A percentile compares a stretch with the other conserved stretches of the same genome.
These are phyloP conservation scores for Erigeron philadelphicus DNA, from an alignment of 140 eudicot species.

Conservation along the genomic window DNA sequence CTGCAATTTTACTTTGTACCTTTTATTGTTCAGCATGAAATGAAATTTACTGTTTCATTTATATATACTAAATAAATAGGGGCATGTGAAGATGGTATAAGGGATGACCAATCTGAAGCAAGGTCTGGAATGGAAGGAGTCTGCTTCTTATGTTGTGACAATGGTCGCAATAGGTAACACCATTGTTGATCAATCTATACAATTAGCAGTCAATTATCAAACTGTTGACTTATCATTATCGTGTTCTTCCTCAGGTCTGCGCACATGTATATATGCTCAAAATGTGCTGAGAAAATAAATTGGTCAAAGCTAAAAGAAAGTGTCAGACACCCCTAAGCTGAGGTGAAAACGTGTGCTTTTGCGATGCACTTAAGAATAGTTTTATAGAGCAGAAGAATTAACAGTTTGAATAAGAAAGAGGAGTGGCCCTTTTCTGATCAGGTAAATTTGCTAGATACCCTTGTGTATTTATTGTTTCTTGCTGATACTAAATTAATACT, in stretches of 20 bases:
- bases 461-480: not conserved
- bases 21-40: not conserved
- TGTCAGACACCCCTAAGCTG: conserved; percentile 62
- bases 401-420: conserved; percentile 20
- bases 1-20: not conserved
- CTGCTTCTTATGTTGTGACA: conserved; percentile 60
- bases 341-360: conserved; percentile 29
- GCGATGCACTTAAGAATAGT: not conserved
- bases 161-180: conserved; percentile 51
- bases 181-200: not conserved
- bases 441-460: conserved; percentile 23
- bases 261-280: conserved; percentile 75
- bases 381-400: conserved; percentile 15
- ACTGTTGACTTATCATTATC: not conserved
- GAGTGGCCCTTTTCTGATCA: conserved; percentile 12
- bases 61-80: conserved; percentile 14
- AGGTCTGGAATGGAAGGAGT: conserved; percentile 45
- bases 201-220: not conserved
- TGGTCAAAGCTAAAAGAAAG: conserved; percentile 47
- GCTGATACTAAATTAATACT: not conserved
- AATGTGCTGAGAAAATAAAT: conserved; percentile 48
- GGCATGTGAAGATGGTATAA: conserved; percentile 21
- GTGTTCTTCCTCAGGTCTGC: conserved; percentile 46
- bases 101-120: conserved; percentile 38
- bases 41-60: not conserved